Conservation (phyloP, 306 rosid genomes). For the Purshia tridentata region DNA sequence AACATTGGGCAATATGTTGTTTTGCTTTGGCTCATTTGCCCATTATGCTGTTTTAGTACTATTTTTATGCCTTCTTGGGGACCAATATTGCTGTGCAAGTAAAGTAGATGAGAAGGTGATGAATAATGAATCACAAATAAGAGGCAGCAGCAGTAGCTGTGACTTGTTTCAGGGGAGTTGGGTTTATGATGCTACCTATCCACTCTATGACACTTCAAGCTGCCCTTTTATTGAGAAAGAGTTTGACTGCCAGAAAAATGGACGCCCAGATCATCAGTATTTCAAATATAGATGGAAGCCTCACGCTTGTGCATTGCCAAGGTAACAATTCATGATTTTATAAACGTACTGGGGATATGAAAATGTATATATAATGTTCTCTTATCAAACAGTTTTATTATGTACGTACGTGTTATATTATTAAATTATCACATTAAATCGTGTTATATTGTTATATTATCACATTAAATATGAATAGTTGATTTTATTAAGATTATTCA, state of each 20-base stretch:
- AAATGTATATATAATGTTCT: too few relatives aligned
- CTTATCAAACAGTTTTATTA: too few relatives aligned
- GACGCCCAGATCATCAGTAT: constrained; percentile 38
- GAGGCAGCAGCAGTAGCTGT: not conserved
- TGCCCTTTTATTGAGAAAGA: constrained; percentile 33
- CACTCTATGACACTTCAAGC: constrained; percentile 24
- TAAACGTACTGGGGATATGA: too few relatives aligned
- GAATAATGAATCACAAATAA: not conserved
- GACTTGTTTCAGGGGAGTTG: constrained; percentile 37
- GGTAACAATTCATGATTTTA: constrained; percentile 14
- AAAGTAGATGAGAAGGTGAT: not conserved
- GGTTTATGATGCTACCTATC: constrained; percentile 36
- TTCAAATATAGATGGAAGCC: constrained; percentile 53
- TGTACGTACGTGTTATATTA: too few relatives aligned
- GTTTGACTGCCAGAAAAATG: constrained; percentile 46
- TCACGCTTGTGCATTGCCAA: constrained; percentile 30
- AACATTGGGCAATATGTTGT: not conserved
- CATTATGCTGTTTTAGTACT: not conserved
- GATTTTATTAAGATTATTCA: too few relatives aligned
- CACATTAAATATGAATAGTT: too few relatives aligned
- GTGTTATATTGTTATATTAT: too few relatives aligned
- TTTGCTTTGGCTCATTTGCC: not conserved
- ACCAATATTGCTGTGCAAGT: not conserved
- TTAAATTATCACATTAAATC: too few relatives aligned
- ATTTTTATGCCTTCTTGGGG: not conserved